Percentiles rank a stretch among this genome's conserved stretches.
Conservation (phyloP, 192 early-diverging fungal genomes). For the Coemansia sp. region DNA sequence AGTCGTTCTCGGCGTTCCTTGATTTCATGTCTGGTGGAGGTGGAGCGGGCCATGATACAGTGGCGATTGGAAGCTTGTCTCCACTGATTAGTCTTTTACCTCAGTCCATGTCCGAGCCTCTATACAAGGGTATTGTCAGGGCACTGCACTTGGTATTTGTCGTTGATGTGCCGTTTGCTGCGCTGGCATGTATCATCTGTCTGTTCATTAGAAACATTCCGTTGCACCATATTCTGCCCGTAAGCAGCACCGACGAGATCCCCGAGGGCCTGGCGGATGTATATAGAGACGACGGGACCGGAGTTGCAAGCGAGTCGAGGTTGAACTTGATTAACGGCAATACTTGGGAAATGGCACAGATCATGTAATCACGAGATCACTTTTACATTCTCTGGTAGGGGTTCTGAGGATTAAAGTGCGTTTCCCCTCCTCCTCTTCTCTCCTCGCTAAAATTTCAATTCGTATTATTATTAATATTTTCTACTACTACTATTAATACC, state of each 20-base stretch:
- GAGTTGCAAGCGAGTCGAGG: neutral
- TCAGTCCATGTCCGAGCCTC: neutral
- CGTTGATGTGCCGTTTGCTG: slow-evolving; percentile 51
- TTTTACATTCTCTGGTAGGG: neutral
- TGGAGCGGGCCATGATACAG: slow-evolving; percentile 34
- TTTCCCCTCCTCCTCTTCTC: neutral
- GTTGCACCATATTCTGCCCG: slow-evolving; percentile 35
- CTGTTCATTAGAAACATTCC: slow-evolving; percentile 41
- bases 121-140: slow-evolving; percentile 40
- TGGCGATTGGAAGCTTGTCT: slow-evolving; percentile 27
- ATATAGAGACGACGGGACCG: neutral
- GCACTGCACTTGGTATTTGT: slow-evolving; percentile 51
- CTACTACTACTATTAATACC: too few relatives aligned
- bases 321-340: neutral
- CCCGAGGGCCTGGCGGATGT: slow-evolving; percentile 17
- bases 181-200: slow-evolving; percentile 40
- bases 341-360: neutral
- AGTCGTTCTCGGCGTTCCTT: slow-evolving; percentile 25
- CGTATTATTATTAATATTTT: neutral
- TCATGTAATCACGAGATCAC: neutral
- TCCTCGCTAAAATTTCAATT: neutral
- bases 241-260: slow-evolving; percentile 33
- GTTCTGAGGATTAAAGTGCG: neutral
- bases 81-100: slow-evolving; percentile 42
- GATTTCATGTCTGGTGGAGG: neutral